Base-by-base conservation (phyloP, 108 stramenopile species). In the Mayamaea pseudoterrestris region DNA sequence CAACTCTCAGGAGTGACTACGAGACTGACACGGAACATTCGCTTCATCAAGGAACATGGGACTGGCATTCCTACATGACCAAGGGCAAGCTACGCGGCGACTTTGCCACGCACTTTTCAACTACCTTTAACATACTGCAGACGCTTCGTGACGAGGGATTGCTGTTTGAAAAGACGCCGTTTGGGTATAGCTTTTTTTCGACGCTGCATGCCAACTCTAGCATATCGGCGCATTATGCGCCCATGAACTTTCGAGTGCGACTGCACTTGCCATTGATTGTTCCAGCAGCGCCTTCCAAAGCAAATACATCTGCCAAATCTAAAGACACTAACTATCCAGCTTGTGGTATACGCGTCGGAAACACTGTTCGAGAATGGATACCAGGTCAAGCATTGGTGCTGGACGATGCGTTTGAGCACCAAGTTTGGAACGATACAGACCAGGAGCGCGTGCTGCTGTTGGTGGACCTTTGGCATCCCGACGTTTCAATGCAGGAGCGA, bases 391-490 rank as follows among this genome's bases (percentile, higher is more conserved):
- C 90, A 0, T 6, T 99, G 27, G 74, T 97, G 0, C 78, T 99
- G 27, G 98, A 99, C 53, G 98, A 99, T 71, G 65, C 78, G 39
- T 99, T 80, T 55, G 87, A 95, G 51, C 98, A 99, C 52, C 83
- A 96, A 68, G 95, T 94, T 4, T 97, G 95, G 95, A 99, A 99
- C 63, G 58, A 83, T 21, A 93, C 90, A 1, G 30, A 68, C 5
- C 49, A 67, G 11, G 41, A 44, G n/a, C 60, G 90, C 6, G 85
- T 92, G 1, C 35, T 92, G 12, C 56, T 92, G 14, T 57, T 92
- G 42, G 64, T 92, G 7, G 90, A 92, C 60, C 41, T 92, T 5
- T 92, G 90, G 90, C 90, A 92, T 72, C 90, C 90, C 21, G 90
- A 92, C 65, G 63, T 92, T 3, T 57, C 63, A 13, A 30, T 39